These are phyloP conservation scores for Cocos nucifera DNA, from an alignment of 176 grass and related monocot genomes.

Conservation along the genomic window DNA sequence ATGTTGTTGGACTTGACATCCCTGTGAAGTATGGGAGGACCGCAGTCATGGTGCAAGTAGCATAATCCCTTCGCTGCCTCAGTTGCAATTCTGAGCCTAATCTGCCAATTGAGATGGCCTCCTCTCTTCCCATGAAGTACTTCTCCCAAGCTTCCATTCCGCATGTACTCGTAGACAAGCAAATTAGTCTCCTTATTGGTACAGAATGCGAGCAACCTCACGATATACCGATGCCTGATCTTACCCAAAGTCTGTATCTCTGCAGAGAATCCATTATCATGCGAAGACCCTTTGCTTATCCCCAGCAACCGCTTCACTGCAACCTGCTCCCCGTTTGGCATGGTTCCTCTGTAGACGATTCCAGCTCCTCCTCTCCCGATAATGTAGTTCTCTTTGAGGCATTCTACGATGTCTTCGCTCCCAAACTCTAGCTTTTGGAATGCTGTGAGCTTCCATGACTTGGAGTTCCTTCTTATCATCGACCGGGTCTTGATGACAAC, in stretches of 20 bases:
- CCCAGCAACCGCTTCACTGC: slow-evolving; percentile 62
- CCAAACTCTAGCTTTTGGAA: slow-evolving; percentile 76
- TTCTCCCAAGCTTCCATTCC: slow-evolving; percentile 58
- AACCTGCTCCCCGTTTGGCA: slow-evolving; percentile 52
- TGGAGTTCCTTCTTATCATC: slow-evolving; percentile 19
- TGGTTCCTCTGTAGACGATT: slow-evolving; percentile 57
- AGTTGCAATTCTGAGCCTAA: slow-evolving; percentile 49
- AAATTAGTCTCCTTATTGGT: slow-evolving; percentile 30
- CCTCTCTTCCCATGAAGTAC: slow-evolving; percentile 37
- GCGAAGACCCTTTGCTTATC: slow-evolving; percentile 18
- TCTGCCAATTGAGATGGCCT: slow-evolving; percentile 40
- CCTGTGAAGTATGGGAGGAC: slow-evolving; percentile 63
- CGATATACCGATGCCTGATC: slow-evolving; percentile 73
- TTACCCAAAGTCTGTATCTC: slow-evolving; percentile 64
- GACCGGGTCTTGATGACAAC: slow-evolving; percentile 52
- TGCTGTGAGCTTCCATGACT: slow-evolving; percentile 52
- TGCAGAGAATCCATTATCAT: slow-evolving; percentile 58
- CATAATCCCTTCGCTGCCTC: slow-evolving; percentile 70
- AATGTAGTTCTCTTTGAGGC: slow-evolving; percentile 61
- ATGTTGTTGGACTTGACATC: slow-evolving; percentile 94
- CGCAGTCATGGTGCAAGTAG: slow-evolving; percentile 84
- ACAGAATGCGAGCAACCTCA: slow-evolving; percentile 57
- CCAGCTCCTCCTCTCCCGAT: slow-evolving; percentile 66
- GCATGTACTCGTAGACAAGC: slow-evolving; percentile 85
- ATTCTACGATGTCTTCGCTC: slow-evolving; percentile 50